Base-by-base conservation (phyloP, 305 asterid genomes). In the Caryopteris hybrid region DNA sequence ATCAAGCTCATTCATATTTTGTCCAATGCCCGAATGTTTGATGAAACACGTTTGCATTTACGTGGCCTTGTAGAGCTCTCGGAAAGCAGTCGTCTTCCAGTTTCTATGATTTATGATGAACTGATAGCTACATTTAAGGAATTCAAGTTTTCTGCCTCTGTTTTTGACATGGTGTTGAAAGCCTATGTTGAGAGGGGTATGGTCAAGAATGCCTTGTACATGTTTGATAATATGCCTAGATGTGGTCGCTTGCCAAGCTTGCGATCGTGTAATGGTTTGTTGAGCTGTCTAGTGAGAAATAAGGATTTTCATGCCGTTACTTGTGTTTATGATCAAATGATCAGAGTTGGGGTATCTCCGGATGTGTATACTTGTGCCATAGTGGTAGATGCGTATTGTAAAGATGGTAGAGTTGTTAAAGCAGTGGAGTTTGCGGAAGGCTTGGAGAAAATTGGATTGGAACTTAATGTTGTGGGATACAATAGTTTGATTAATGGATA, bases 201-300 rank as follows among this genome's bases (percentile, higher is more conserved):
- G 86, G 59, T 81, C 22, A 83, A 76, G 64, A 68, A 87, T 73
- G 96, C 97, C 53, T 23, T 91, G 51, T 83, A 87, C 66, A 64
- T 91, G 95, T 94, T 91, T 71, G 99, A 94, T 74, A 85, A 88
- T 74, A 84, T 94, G 99, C 84, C 77, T 38, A 74, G 77, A 57
- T 80, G 90, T n/a, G 97, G 97, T 48, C 77, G 88, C 23, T 16
- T 72, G 72, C 99, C 96, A 5, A 87, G 91, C 71, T 50, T 85
- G 90, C 86, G 84, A 3, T 86, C 92, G 43, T 94, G 97, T 73
- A 93, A 93, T 77, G 81, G 79, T 53, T 79, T 93, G 86, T 83
- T 93, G 86, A 84, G 89, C 83, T 58, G 73, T 73, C 83, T 91
- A 55, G 88, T 90, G 69, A 85, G 76, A 66, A 58, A 6, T 31